Percentiles rank a stretch among this genome's conserved stretches.
These are phyloP conservation scores for Kregervanrija fluxuum DNA, from an alignment of 805 yeast genomes.

Conservation along the genomic window DNA sequence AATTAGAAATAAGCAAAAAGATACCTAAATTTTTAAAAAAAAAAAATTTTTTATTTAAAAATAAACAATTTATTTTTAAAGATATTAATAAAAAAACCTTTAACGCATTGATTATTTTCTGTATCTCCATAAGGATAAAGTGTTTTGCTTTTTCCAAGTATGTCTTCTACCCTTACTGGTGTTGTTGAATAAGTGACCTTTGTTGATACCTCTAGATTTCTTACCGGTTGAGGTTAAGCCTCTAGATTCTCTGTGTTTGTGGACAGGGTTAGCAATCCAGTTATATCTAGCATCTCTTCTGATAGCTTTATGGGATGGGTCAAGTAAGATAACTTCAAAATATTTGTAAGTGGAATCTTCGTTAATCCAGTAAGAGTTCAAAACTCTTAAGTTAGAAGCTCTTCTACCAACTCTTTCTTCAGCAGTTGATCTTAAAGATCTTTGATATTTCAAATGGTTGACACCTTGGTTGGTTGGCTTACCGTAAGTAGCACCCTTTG, in stretches of 20 bases:
- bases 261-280: conserved; percentile 99
- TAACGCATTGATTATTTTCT: conserved; percentile 49
- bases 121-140: conserved; percentile 99
- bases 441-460: conserved; percentile 98
- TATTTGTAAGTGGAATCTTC: conserved; percentile 99
- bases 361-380: conserved; percentile 99
- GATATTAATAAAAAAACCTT: conserved; percentile 10
- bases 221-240: conserved; percentile 97
- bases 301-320: conserved; percentile 97
- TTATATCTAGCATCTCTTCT: conserved; percentile 97
- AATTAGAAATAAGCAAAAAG: neutral
- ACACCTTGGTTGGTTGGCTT: conserved; percentile 99
- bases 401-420: conserved; percentile 99
- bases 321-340: conserved; percentile 96
- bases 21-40: neutral
- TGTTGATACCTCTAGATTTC: conserved; percentile 99
- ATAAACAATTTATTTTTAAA: too few relatives aligned
- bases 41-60: too few relatives aligned
- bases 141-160: conserved; percentile 99
- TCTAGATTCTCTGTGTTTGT: conserved; percentile 99
- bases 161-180: conserved; percentile 98
- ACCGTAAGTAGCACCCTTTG: conserved; percentile 99
- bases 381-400: conserved; percentile 97
- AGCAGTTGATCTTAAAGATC: conserved; percentile 95
- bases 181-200: conserved; percentile 99